phyloP scores from a whole-genome alignment of 768 basidiomycete species.

The Russula olivacea region DNA sequence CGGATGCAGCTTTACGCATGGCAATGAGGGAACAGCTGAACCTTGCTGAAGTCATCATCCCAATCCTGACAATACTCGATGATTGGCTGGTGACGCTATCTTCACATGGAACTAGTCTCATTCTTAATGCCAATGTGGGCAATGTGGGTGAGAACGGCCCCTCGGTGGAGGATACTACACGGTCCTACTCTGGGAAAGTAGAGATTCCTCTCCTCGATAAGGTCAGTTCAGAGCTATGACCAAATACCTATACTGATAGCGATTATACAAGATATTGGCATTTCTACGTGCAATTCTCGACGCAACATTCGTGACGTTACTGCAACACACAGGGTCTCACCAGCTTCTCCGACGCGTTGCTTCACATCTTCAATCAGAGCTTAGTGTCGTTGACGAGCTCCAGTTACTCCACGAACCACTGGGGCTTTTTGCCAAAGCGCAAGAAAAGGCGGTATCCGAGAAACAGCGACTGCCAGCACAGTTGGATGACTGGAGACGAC shows the following conservation, averaged over 20 bases:
- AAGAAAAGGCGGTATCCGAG: conserved; percentile 45
- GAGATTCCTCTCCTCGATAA: conserved; percentile 14
- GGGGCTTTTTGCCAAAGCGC: conserved; percentile 55
- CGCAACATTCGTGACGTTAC: conserved; percentile 59
- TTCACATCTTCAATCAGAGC: conserved; percentile 50
- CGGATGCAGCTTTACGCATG: conserved; percentile 39
- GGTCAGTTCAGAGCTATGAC: conserved; percentile 24
- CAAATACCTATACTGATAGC: neutral
- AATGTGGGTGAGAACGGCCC: conserved; percentile 32
- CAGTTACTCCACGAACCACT: conserved; percentile 56
- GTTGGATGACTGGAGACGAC: conserved; percentile 31
- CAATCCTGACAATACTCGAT: conserved; percentile 43
- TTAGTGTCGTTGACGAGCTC: conserved; percentile 43
- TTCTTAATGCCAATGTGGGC: conserved; percentile 39
- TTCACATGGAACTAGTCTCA: conserved; percentile 21
- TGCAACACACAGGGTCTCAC: conserved; percentile 60
- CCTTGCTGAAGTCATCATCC: conserved; percentile 44
- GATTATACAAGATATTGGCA: conserved; percentile 41
- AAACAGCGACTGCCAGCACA: conserved; percentile 24
- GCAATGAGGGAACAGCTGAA: conserved; percentile 48
- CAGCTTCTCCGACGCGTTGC: conserved; percentile 45
- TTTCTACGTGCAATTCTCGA: conserved; percentile 68
- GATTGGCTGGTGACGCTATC: conserved; percentile 43
- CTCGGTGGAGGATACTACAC: neutral
- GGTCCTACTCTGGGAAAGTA: conserved; percentile 37